Evolutionary conservation across 768 basidiomycete species (phyloP), one percentile per base, ranked within the genome.

Genomic region (Sutorius australiensis): DNA sequence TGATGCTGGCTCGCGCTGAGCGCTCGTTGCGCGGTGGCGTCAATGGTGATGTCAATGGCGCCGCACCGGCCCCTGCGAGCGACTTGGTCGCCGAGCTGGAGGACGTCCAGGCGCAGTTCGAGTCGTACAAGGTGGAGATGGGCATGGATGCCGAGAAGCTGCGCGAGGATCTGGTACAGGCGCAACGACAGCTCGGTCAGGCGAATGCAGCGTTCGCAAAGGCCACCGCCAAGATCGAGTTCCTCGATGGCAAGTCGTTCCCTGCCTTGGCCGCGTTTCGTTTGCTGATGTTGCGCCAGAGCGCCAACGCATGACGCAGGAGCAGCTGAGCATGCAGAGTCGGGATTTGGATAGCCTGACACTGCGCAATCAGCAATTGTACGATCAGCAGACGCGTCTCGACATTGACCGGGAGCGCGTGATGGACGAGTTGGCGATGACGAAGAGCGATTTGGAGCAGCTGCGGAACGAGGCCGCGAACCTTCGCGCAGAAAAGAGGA

Each of bases 401-500:
- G 91, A 93, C 58, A 85, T 92, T 53, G 84, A 89, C 59, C 85
- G 80, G 55, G 78, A 79, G 56, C 80, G 87, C 50, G 79, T 85
- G 33, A 73, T 80, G 14, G 86, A 89, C 40, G 86, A 90, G 40
- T 73, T 89, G 10, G 74, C 81, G 19, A 68, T 76, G 7, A 76
- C 82, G 3, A 82, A 80, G 55, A 74, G 79, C 24, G 77, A 79
- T 21, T 72, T 86, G 14, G 92, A 95, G 56, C 85, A 89, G 52
- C 73, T 93, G 36, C 83, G 91, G 10, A 91, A 89, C 59, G 95
- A 98, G 61, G 81, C 78, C 57, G 88, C 90, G 3, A 95, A 91
- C 66, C 79, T 97, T 16, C 83, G 88, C 39, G 94, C 93, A 0
- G 95, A 98, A 78, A 95, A 92, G 75, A 87, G 83, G 63, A 89